A percentile compares a stretch with the other conserved stretches of the same genome.
Conservation (phyloP, 202 grass and related monocot species). For the Zoysia matrella region DNA sequence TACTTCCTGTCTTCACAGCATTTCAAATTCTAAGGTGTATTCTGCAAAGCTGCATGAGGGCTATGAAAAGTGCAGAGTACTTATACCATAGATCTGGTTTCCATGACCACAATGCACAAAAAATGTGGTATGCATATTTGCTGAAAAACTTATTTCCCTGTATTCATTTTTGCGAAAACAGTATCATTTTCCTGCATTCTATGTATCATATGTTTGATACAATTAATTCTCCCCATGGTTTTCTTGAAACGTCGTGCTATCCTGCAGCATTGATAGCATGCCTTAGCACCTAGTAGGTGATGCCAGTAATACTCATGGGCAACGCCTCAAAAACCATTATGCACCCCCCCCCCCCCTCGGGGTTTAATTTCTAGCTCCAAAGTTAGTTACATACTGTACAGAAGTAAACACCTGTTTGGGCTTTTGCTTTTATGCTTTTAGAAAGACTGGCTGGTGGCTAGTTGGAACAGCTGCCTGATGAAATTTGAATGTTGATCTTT, state of each 20-base stretch:
- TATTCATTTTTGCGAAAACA: too few species aligned
- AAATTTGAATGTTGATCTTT: too few species aligned
- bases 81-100: neutral
- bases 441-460: too few species aligned
- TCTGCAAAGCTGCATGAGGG: neutral
- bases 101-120: neutral
- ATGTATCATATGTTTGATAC: neutral
- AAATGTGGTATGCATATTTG: neutral
- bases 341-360: too few species aligned
- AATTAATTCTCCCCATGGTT: neutral
- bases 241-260: neutral
- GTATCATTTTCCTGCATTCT: neutral
- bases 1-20: constrained; percentile 10
- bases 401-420: too few species aligned
- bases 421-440: too few species aligned
- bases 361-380: neutral
- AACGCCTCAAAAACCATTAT: neutral
- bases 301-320: neutral
- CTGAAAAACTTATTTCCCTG: neutral
- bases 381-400: neutral
- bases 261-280: neutral
- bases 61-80: neutral
- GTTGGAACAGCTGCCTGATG: too few species aligned
- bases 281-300: neutral
- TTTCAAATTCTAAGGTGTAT: constrained; percentile 3